Conservation (phyloP, 2,329 filamentous ascomycete genomes). For the Xylariales sp. region DNA sequence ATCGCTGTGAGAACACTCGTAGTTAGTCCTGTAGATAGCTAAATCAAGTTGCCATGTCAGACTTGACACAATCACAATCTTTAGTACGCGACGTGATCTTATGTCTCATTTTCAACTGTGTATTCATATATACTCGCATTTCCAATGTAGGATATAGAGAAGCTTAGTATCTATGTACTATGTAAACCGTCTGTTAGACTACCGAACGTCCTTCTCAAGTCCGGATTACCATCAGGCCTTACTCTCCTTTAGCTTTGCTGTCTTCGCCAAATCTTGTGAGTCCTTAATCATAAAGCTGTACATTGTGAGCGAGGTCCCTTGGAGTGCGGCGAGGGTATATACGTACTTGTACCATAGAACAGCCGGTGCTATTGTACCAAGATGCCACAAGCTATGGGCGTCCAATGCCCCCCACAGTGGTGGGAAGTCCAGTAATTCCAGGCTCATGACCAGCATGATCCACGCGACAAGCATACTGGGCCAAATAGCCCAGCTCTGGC, state of each 20-base stretch:
- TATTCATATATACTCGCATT: constrained; percentile 3
- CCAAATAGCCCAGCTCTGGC: constrained; percentile 85
- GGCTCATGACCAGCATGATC: constrained; percentile 92
- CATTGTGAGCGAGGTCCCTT: constrained; percentile 18
- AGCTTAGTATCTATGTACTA: neutral
- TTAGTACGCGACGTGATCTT: neutral
- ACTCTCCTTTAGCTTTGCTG: constrained; percentile 62
- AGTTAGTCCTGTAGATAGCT: neutral
- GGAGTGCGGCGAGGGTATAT: neutral
- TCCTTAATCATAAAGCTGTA: constrained; percentile 87
- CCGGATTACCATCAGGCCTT: constrained; percentile 67
- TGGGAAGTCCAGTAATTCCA: constrained; percentile 94
- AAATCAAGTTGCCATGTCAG: neutral
- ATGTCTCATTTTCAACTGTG: neutral
- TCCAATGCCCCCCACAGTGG: constrained; percentile 85
- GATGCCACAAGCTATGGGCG: constrained; percentile 95
- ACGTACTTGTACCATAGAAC: constrained; percentile 95
- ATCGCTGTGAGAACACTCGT: neutral
- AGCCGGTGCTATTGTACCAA: constrained; percentile 89
- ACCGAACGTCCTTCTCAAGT: neutral
- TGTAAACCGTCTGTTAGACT: neutral
- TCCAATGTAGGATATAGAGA: neutral
- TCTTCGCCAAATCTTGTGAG: constrained; percentile 78
- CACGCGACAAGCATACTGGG: constrained; percentile 91
- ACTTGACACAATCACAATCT: neutral